phyloP scores from a whole-genome alignment of 192 early-diverging fungal genomes.

The Coemansia sp. region DNA sequence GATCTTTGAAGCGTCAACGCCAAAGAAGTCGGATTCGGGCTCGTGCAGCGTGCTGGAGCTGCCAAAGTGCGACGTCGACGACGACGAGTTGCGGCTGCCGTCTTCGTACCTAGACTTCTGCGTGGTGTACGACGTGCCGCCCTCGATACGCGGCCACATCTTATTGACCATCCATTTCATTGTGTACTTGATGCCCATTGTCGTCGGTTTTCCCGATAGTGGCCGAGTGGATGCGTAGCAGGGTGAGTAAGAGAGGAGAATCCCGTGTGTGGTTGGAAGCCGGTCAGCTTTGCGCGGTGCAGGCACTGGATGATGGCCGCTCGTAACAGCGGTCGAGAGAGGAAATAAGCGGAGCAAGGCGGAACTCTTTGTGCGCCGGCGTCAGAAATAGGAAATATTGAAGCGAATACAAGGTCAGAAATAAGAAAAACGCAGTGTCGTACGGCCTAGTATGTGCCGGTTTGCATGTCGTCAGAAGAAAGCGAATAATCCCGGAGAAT shows the following conservation, averaged over 20 bases:
- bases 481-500: slow-evolving; percentile 2
- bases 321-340: neutral
- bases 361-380: neutral
- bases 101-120: slow-evolving; percentile 31
- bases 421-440: slow-evolving; percentile 4
- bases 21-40: slow-evolving; percentile 34
- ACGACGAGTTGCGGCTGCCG: slow-evolving; percentile 43
- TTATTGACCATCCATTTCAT: slow-evolving; percentile 51
- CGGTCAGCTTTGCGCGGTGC: neutral
- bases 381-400: neutral
- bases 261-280: neutral
- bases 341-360: neutral
- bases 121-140: slow-evolving; percentile 30
- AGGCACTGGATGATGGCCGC: neutral
- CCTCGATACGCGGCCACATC: slow-evolving; percentile 50
- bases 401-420: neutral
- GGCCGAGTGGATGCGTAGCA: neutral
- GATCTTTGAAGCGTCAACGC: slow-evolving; percentile 38
- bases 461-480: slow-evolving; percentile 14
- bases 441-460: neutral
- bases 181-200: slow-evolving; percentile 50
- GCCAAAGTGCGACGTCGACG: slow-evolving; percentile 25
- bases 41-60: slow-evolving; percentile 32
- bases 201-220: neutral
- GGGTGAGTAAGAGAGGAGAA: neutral